Percentiles rank a stretch among this genome's conserved stretches.
Conservation (phyloP, 768 basidiomycete genomes). For the Pleurotus tuoliensis region DNA sequence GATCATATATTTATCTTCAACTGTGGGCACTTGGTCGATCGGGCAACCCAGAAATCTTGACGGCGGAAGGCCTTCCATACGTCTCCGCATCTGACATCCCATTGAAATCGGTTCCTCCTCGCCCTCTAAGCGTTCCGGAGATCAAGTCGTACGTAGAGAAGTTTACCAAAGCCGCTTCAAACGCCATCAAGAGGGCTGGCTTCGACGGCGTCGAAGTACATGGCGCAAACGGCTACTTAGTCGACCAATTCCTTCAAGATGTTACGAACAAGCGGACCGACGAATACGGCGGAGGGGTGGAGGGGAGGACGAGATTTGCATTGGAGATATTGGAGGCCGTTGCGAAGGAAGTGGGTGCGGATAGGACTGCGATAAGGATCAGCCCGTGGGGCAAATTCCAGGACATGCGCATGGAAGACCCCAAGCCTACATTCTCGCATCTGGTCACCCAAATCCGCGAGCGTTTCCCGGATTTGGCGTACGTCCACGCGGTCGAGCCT, state of each 20-base stretch:
- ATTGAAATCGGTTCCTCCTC: slow-evolving; percentile 15
- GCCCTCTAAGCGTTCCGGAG: slow-evolving; percentile 31
- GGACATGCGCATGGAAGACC: slow-evolving; percentile 39
- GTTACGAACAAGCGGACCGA: slow-evolving; percentile 42
- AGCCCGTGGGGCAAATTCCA: slow-evolving; percentile 33
- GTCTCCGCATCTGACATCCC: slow-evolving; percentile 29
- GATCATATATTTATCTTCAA: slow-evolving; percentile 49
- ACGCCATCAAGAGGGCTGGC: slow-evolving; percentile 39
- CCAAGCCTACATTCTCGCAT: slow-evolving; percentile 40
- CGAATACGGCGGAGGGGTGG: slow-evolving; percentile 47
- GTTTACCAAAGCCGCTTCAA: slow-evolving; percentile 37
- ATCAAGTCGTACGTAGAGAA: slow-evolving; percentile 31
- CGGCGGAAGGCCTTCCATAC: slow-evolving; percentile 29
- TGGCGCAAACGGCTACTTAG: slow-evolving; percentile 24
- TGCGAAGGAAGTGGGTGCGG: slow-evolving; percentile 35
- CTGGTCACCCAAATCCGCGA: slow-evolving; percentile 36
- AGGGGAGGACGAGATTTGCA: slow-evolving; percentile 42
- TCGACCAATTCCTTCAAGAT: slow-evolving; percentile 43
- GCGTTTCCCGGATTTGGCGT: slow-evolving; percentile 34
- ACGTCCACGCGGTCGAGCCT: slow-evolving; percentile 38
- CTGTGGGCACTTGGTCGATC: slow-evolving; percentile 54
- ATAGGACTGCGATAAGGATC: slow-evolving; percentile 38
- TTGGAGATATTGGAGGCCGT: slow-evolving; percentile 40
- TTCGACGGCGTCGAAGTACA: slow-evolving; percentile 55
- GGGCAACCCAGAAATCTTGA: slow-evolving; percentile 28